Evolutionary conservation across 495 filamentous ascomycete genomes (phyloP), one percentile per base, ranked within the genome.

Genomic region (Hyaloscypha bicolor): DNA sequence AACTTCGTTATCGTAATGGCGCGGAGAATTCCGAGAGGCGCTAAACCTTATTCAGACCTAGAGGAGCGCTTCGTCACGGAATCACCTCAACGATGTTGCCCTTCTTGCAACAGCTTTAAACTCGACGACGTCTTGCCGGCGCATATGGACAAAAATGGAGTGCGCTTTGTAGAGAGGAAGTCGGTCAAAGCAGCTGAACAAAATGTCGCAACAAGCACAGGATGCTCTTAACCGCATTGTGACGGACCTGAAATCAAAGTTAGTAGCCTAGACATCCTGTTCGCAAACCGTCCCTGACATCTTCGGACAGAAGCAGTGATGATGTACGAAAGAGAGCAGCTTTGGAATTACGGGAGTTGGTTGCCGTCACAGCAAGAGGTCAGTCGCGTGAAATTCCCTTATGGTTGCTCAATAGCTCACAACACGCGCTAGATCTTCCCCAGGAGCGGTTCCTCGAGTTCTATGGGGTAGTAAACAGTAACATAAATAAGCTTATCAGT

Each of bases 401-500:
- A 59, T 31, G 21, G 16, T 14, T 12, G 39, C 35, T 22, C 42
- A 35, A 4, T n/a, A 57, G 63, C 55, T 60, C 37, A 61, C 37
- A 30, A 33, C 29, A 14, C 53, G 55, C 48, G 55, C 48, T 66
- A 96, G 93, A 97, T 73, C 87, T 93, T 73, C 83, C 85, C 6
- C 82, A 89, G 37, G 91, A 92, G 73, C 88, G 90, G 65, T 97
- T 97, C 74, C 80, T 85, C 42, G 80, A 87, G 59, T 94, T 91
- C 76, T 96, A 93, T 76, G 90, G 89, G 72, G 80, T 86, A 16
- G 88, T 96, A 66, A 93, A 91, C 72, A 82, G 85, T 69, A 85
- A 88, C 45, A 93, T 96, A 65, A 89, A 88, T 55, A 79, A 84
- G 21, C 85, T 96, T 55, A 85, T 97, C 61, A 87, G 93, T 56